Evolutionary conservation across 495 filamentous ascomycete species (phyloP).

Genomic region (Talaromyces adpressus): DNA sequence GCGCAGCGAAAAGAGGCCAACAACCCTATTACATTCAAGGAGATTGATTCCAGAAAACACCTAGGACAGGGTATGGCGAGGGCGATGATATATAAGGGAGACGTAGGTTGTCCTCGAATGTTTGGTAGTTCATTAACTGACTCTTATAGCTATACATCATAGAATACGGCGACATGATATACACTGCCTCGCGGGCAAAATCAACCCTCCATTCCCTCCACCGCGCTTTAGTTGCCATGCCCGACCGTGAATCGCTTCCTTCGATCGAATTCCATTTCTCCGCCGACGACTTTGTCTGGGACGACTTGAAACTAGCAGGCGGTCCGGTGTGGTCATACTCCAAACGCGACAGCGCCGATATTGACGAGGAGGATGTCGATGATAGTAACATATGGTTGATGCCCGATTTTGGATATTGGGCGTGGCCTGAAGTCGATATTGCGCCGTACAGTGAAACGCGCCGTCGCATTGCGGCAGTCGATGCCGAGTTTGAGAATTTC

Average conservation of each 20-base stretch:
- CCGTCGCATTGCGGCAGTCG: constrained; percentile 28
- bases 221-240: constrained; percentile 34
- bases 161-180: constrained; percentile 21
- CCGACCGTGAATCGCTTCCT: constrained; percentile 41
- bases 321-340: constrained; percentile 16
- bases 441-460: constrained; percentile 50
- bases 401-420: constrained; percentile 76
- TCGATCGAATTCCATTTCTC: constrained; percentile 57
- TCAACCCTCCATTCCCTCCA: constrained; percentile 37
- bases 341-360: constrained; percentile 35
- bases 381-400: constrained; percentile 58
- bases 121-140: neutral
- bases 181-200: constrained; percentile 16
- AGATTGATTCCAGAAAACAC: constrained; percentile 17
- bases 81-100: constrained; percentile 28
- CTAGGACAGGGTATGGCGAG: constrained; percentile 17
- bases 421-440: constrained; percentile 57
- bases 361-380: constrained; percentile 29
- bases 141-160: constrained; percentile 29
- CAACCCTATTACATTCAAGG: constrained; percentile 18
- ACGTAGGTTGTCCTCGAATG: constrained; percentile 11
- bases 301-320: constrained; percentile 2
- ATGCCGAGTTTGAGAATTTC: constrained; percentile 26
- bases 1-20: constrained; percentile 12
- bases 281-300: constrained; percentile 27